These are phyloP conservation scores for Extremus antarcticus DNA, from an alignment of 495 filamentous ascomycete species.

Conservation along the genomic window DNA sequence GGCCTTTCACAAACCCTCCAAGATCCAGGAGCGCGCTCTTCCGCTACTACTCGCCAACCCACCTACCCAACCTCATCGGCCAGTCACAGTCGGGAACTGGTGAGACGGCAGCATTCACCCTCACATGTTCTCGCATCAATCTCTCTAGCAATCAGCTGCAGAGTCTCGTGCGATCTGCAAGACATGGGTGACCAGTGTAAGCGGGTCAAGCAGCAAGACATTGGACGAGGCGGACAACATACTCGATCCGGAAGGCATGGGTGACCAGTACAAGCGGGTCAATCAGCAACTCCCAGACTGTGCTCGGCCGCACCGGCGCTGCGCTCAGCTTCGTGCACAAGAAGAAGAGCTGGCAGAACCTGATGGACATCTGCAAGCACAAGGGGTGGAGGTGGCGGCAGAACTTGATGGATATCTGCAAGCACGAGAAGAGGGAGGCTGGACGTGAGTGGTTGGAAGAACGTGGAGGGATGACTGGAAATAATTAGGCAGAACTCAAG, in stretches of 20 bases:
- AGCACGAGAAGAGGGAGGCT: no score
- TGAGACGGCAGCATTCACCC: slow-evolving; percentile 92
- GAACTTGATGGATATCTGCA: no score
- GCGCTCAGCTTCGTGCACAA: slow-evolving; percentile 85
- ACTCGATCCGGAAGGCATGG: slow-evolving; percentile 80
- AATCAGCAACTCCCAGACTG: slow-evolving; percentile 63
- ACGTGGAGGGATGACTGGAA: no score
- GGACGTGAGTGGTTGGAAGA: no score
- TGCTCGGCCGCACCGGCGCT: slow-evolving; percentile 89
- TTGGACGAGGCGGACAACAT: slow-evolving; percentile 41
- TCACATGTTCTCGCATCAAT: slow-evolving; percentile 79
- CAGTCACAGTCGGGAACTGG: slow-evolving; percentile 98
- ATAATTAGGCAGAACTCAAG: no score
- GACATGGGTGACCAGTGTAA: slow-evolving; percentile 42
- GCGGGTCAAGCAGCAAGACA: slow-evolving; percentile 41
- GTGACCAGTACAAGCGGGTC: slow-evolving; percentile 86
- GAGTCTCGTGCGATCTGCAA: slow-evolving; percentile 85
- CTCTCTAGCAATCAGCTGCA: slow-evolving; percentile 60
- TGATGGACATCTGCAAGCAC: slow-evolving; percentile 63
- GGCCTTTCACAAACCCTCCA: slow-evolving; percentile 90
- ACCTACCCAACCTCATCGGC: slow-evolving; percentile 81
- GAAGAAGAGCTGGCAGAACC: slow-evolving; percentile 59
- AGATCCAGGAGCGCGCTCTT: slow-evolving; percentile 88
- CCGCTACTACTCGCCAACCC: slow-evolving; percentile 80
- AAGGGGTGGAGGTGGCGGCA: no score